Evolutionary conservation across 2,329 filamentous ascomycete species (phyloP).

Genomic region (Diaporthe longicolla): DNA sequence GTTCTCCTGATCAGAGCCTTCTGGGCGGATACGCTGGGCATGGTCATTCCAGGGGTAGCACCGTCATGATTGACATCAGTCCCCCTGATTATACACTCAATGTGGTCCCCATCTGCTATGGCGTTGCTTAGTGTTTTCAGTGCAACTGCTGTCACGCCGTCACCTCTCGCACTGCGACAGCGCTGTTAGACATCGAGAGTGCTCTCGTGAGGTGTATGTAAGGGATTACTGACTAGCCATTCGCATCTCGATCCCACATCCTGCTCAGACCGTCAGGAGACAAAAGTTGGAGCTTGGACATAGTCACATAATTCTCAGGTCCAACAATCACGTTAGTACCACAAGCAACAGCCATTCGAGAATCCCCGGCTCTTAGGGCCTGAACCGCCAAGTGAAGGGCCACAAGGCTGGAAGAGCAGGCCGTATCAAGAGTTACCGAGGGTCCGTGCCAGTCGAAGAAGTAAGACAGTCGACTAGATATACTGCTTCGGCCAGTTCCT

Average conservation of each 20-base stretch:
- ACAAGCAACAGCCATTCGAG: constrained; percentile 51
- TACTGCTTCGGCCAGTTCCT: constrained; percentile 45
- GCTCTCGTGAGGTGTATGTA: background rate
- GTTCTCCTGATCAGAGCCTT: constrained; percentile 54
- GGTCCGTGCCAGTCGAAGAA: constrained; percentile 57
- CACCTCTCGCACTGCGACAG: constrained; percentile 58
- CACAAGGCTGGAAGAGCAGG: constrained; percentile 57
- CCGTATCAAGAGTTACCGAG: constrained; percentile 59
- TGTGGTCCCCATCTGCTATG: constrained; percentile 58
- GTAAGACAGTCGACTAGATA: constrained; percentile 57
- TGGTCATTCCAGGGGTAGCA: constrained; percentile 61
- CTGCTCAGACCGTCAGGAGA: constrained; percentile 54
- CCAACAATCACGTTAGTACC: constrained; percentile 54
- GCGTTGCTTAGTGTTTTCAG: constrained; percentile 63
- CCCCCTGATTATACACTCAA: constrained; percentile 58
- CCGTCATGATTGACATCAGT: constrained; percentile 62
- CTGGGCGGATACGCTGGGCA: constrained; percentile 60
- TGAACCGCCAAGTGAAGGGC: constrained; percentile 56
- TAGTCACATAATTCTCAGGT: constrained; percentile 50
- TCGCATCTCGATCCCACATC: constrained; percentile 61
- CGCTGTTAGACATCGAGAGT: too few relatives aligned
- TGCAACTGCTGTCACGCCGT: constrained; percentile 62
- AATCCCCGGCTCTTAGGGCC: constrained; percentile 51
- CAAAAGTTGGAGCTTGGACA: constrained; percentile 55
- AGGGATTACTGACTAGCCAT: constrained; percentile 57